Conservation (phyloP, 2,329 filamentous ascomycete genomes). For the Phialophora chinensis region DNA sequence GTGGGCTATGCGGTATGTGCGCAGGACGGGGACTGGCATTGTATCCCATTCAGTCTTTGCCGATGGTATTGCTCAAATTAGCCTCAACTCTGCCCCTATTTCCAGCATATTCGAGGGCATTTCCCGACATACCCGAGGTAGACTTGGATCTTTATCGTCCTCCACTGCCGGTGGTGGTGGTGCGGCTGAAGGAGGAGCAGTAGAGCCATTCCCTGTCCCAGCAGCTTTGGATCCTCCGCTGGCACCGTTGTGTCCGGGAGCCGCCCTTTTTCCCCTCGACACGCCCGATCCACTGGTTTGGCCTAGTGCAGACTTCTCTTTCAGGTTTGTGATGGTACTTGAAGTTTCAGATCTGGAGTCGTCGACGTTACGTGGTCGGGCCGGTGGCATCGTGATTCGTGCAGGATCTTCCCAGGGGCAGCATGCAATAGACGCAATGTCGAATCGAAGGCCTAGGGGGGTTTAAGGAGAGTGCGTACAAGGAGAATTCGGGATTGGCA, state of each 20-base stretch:
- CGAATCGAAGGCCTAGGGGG: neutral
- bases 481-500: neutral
- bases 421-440: neutral
- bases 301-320: constrained; percentile 31
- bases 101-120: neutral
- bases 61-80: constrained; percentile 10
- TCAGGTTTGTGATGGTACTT: constrained; percentile 49
- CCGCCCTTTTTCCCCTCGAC: constrained; percentile 32
- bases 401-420: neutral
- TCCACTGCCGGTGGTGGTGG: constrained; percentile 35
- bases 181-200: constrained; percentile 41
- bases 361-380: constrained; percentile 53
- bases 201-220: constrained; percentile 27
- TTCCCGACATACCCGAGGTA: constrained; percentile 44
- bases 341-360: constrained; percentile 57
- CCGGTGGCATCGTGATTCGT: constrained; percentile 49
- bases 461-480: neutral
- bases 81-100: neutral
- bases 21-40: constrained; percentile 43
- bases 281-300: constrained; percentile 25
- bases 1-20: constrained; percentile 56
- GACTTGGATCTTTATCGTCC: constrained; percentile 32
- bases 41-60: constrained; percentile 34
- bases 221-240: constrained; percentile 38
- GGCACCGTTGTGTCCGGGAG: constrained; percentile 15